Evolutionary conservation across 2,329 filamentous ascomycete genomes (phyloP).

Genomic region (Fusarium praegraminearum): DNA sequence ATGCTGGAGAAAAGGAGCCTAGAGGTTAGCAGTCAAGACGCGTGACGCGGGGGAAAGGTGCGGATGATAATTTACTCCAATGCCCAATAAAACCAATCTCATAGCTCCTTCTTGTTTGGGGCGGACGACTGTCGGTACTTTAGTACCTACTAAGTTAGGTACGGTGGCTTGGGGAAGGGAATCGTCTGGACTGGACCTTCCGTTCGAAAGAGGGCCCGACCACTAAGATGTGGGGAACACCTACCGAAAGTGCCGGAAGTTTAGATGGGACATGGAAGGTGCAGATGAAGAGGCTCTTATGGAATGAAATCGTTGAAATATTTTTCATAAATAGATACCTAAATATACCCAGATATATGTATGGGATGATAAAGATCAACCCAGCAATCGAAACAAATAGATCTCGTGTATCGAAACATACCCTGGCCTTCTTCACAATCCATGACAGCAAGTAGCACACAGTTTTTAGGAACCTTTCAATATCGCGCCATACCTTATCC

Average conservation of each 20-base stretch:
- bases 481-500: background rate
- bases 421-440: background rate
- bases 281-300: background rate
- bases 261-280: background rate
- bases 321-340: background rate
- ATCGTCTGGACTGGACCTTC: constrained; percentile 7
- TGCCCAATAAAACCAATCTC: constrained; percentile 12
- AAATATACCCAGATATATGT: background rate
- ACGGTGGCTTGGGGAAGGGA: constrained; percentile 6
- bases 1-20: constrained; percentile 14
- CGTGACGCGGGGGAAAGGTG: constrained; percentile 18
- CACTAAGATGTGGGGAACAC: constrained; percentile 19
- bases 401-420: constrained; percentile 5
- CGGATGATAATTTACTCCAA: constrained; percentile 16
- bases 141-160: background rate
- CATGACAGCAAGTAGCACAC: background rate
- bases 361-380: background rate
- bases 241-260: constrained; percentile 15
- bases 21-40: background rate
- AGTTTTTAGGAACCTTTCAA: constrained; percentile 19
- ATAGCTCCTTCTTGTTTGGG: constrained; percentile 29
- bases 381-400: background rate
- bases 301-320: background rate
- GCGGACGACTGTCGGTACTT: constrained; percentile 1
- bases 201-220: constrained; percentile 8